Conservation (phyloP, 805 yeast species). For the Hanseniaspora lachancei region DNA sequence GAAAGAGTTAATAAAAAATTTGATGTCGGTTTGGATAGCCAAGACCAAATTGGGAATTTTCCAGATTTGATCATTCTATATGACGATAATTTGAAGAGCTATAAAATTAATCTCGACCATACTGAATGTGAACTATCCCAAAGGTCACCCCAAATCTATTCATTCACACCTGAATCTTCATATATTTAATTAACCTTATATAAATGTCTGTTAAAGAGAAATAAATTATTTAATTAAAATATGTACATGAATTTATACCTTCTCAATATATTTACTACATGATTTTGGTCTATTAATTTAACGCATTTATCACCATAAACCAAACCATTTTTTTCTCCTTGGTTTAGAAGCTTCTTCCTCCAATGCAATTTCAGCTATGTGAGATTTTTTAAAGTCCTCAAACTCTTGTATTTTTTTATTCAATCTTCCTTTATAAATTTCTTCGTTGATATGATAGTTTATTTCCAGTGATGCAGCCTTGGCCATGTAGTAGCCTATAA, state of each 20-base stretch:
- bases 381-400: background rate
- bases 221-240: background rate
- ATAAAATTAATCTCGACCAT: background rate
- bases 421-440: conserved; percentile 2
- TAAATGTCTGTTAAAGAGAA: background rate
- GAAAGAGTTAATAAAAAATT: conserved; percentile 10
- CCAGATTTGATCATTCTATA: background rate
- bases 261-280: background rate
- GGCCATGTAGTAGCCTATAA: conserved; percentile 10
- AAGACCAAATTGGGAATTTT: background rate
- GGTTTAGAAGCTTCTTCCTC: background rate
- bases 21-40: background rate
- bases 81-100: background rate
- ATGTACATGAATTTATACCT: too few relatives aligned
- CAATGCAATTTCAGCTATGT: background rate
- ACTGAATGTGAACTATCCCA: background rate
- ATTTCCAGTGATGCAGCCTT: conserved; percentile 6
- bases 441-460: conserved; percentile 11
- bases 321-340: conserved; percentile 7
- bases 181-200: background rate
- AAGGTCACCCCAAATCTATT: background rate
- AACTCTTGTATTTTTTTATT: background rate
- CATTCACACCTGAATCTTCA: background rate
- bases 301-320: background rate
- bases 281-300: background rate